Evolutionary conservation across 73 alveolate genomes (phyloP).

Genomic region (Durusdinium trenchii): DNA sequence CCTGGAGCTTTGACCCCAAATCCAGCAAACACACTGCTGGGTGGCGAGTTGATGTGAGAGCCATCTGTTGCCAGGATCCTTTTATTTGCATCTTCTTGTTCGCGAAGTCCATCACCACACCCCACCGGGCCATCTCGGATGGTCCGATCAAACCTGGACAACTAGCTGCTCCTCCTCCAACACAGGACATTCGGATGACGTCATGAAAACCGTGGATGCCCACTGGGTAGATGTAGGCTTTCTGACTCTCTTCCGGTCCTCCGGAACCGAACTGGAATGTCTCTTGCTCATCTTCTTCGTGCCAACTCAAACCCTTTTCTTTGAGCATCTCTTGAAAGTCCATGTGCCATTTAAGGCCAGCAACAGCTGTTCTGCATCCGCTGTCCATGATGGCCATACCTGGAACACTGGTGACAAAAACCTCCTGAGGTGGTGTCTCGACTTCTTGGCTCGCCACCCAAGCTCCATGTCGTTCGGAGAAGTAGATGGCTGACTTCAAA

Average conservation of each 20-base stretch:
- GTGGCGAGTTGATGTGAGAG: neutral
- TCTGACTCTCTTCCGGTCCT: neutral
- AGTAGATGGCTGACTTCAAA: neutral
- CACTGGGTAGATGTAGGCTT: constrained; percentile 44
- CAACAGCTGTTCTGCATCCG: constrained; percentile 30
- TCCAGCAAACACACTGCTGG: neutral
- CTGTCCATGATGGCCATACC: neutral
- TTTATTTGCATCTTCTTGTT: neutral
- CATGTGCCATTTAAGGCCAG: neutral
- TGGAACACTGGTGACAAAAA: neutral
- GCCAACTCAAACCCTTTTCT: neutral
- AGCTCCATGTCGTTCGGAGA: neutral
- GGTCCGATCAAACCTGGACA: constrained; percentile 63
- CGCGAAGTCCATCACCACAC: neutral
- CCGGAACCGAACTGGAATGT: constrained; percentile 41
- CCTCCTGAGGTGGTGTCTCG: neutral
- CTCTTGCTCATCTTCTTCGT: neutral
- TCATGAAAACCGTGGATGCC: constrained; percentile 11
- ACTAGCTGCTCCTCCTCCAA: neutral
- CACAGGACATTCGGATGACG: neutral
- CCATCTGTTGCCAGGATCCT: neutral
- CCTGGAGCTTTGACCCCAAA: neutral
- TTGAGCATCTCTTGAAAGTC: neutral
- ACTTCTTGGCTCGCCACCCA: neutral
- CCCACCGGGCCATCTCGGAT: neutral